Evolutionary conservation across 2,329 filamentous ascomycete species (phyloP), one percentile per base, ranked within the genome.

Genomic region (Colletotrichum brevisporum): DNA sequence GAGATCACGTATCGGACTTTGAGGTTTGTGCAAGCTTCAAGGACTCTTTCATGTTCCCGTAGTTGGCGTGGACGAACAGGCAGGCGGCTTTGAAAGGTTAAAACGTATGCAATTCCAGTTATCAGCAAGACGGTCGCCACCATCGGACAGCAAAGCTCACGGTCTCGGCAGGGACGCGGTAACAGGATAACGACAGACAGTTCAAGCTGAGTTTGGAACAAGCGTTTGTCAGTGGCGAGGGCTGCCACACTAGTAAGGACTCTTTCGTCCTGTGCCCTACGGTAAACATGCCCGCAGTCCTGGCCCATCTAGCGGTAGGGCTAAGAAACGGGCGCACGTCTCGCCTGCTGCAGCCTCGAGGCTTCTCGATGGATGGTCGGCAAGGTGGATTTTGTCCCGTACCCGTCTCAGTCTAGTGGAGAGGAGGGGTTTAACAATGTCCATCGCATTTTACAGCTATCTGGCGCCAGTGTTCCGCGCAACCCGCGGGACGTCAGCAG

Each of bases 331-430:
- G 39, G 36, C 41, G 18, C 15, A 31, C 18, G 65, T 68, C 54
- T 64, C 65, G 61, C n/a, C 65, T 59, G 50, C 65, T 68, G 65
- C 61, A 68, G 65, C 54, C 65, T 65, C 21, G 41, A 68, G 54
- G 53, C 48, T 65, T 68, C 54, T 12, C 18, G 51, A 16, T 21
- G 36, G 51, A 16, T 21, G 36, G 26, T 36, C 53, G 27, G 15
- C 18, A 15, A 13, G 31, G 39, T 26, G 41, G 13, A 50, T 21
- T 10, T 2, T 36, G 31, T 36, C 31, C 31, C 24, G 21, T 21
- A 51, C 45, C 26, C n/a, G 45, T 39, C 52, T 53, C 39, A 45
- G 43, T 36, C 12, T n/a, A 24, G 58, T 55, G 31, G 50, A 39
- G 50, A 55, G 39, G 58, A 55, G 50, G 26, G 45, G 36, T 59